Evolutionary conservation across 31 red algal genomes (phyloP).

Genomic region (Odonthalia washingtoniensis): DNA sequence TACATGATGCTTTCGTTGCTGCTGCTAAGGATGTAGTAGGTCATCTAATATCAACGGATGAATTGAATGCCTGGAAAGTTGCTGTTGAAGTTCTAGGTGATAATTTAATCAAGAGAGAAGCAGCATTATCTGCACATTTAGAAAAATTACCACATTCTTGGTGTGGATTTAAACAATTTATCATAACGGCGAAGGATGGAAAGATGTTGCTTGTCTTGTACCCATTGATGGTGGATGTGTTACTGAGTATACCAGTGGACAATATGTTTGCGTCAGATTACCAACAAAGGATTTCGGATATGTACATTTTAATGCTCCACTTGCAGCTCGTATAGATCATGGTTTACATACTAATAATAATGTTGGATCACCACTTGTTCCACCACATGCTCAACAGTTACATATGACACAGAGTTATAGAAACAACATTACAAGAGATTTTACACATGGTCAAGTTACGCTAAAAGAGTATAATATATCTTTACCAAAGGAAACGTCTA

Average conservation of each 20-base stretch:
- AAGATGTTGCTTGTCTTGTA: neutral
- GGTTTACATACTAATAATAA: too few species aligned
- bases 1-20: neutral
- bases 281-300: neutral
- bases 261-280: neutral
- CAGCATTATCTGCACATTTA: neutral
- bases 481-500: too few species aligned
- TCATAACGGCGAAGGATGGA: too few species aligned
- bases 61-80: neutral
- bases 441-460: too few species aligned
- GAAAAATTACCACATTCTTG: neutral
- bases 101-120: neutral
- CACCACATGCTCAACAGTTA: too few species aligned
- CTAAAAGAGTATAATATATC: too few species aligned
- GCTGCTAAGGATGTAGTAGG: neutral
- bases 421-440: too few species aligned
- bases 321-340: too few species aligned
- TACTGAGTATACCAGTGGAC: neutral
- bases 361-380: too few species aligned
- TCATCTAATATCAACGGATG: neutral
- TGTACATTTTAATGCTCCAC: too few species aligned
- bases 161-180: neutral
- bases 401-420: too few species aligned
- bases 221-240: neutral
- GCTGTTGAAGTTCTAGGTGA: neutral